A percentile compares a stretch with the other conserved stretches of the same genome.
phyloP scores from a whole-genome alignment of 176 grass and related monocot genomes.

The Ananas comosus region DNA sequence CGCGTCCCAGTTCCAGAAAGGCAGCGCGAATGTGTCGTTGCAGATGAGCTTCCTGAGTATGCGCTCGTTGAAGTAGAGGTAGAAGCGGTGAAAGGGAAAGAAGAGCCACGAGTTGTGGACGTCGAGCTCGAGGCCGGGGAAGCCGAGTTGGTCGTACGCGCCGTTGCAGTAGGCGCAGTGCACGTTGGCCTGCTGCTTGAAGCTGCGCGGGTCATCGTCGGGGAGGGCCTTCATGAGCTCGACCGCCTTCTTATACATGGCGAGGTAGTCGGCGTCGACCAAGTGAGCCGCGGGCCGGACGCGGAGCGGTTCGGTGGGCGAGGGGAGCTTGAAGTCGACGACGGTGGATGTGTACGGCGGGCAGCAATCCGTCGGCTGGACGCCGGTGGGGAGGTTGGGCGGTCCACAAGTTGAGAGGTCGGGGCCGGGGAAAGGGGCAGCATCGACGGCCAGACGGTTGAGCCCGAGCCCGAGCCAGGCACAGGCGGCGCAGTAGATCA shows the following conservation, averaged over 20 bases:
- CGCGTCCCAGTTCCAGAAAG: constrained; percentile 90
- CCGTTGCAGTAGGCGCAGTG: constrained; percentile 57
- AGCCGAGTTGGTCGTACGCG: constrained; percentile 46
- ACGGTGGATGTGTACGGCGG: constrained; percentile 6
- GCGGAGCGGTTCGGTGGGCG: constrained; percentile 21
- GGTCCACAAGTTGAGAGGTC: constrained; percentile 34
- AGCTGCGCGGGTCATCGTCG: constrained; percentile 65
- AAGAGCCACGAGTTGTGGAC: constrained; percentile 62
- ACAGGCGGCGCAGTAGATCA: constrained; percentile 15
- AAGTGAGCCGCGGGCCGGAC: constrained; percentile 59
- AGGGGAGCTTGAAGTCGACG: constrained; percentile 43
- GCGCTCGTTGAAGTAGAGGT: constrained; percentile 60
- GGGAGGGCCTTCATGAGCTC: constrained; percentile 58
- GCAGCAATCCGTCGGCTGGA: constrained; percentile 32
- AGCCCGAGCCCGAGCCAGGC: constrained; percentile 9
- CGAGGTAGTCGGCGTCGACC: constrained; percentile 29
- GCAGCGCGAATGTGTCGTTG: constrained; percentile 57
- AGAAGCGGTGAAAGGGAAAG: constrained; percentile 72
- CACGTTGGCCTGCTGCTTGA: constrained; percentile 50
- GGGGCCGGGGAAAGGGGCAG: constrained; percentile 38
- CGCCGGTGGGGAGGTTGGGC: constrained; percentile 18
- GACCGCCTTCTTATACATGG: constrained; percentile 47
- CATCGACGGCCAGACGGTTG: constrained; percentile 11
- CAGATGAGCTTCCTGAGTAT: constrained; percentile 69
- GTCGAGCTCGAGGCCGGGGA: constrained; percentile 34